Evolutionary conservation across 805 yeast species (phyloP).

Genomic region (Yamadazyma olivae): DNA sequence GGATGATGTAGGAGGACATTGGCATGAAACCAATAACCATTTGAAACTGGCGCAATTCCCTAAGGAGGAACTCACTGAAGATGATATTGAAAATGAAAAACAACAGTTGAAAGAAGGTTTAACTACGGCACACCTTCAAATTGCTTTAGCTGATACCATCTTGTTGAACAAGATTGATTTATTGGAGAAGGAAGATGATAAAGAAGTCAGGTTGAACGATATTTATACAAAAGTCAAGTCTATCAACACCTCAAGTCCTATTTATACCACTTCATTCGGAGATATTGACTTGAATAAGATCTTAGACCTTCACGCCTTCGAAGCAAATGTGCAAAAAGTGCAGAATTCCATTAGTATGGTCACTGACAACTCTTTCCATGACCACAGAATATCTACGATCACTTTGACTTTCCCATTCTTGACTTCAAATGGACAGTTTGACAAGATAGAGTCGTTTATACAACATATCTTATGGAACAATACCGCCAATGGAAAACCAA

Average conservation of each 20-base stretch:
- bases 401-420: slow-evolving; percentile 45
- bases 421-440: slow-evolving; percentile 32
- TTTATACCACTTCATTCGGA: slow-evolving; percentile 70
- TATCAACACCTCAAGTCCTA: slow-evolving; percentile 70
- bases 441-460: slow-evolving; percentile 55
- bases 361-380: slow-evolving; percentile 27
- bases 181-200: slow-evolving; percentile 13
- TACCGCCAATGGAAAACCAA: slow-evolving; percentile 33
- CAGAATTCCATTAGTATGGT: slow-evolving; percentile 13
- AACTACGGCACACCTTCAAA: slow-evolving; percentile 85
- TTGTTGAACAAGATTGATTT: slow-evolving; percentile 76
- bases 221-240: slow-evolving; percentile 40
- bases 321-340: slow-evolving; percentile 22
- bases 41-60: slow-evolving; percentile 16
- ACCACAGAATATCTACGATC: slow-evolving; percentile 35
- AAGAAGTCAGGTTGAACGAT: slow-evolving; percentile 16
- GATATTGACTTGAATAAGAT: slow-evolving; percentile 63
- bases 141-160: slow-evolving; percentile 84
- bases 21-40: slow-evolving; percentile 48
- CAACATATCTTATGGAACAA: slow-evolving; percentile 78
- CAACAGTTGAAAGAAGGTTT: slow-evolving; percentile 37
- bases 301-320: slow-evolving; percentile 80
- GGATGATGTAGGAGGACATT: slow-evolving; percentile 70
- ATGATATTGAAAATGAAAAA: slow-evolving; percentile 30
- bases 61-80: slow-evolving; percentile 20